phyloP scores from a whole-genome alignment of 805 yeast species.

The Clavispora carvajalis region DNA sequence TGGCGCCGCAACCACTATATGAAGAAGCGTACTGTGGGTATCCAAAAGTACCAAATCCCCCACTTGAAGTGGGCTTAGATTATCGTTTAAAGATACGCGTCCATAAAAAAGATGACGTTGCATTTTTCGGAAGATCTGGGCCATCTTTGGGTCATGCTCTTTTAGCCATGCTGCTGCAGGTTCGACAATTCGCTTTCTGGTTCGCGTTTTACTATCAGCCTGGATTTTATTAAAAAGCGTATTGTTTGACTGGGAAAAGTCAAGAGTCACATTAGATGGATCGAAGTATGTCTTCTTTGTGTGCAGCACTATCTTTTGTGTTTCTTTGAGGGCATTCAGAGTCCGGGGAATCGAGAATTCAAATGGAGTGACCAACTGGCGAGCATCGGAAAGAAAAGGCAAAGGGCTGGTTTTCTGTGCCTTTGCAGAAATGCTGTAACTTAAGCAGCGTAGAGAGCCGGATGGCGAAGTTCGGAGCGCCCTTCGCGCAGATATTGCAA shows the following conservation, averaged over 20 bases:
- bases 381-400: not conserved
- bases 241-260: conserved; percentile 7
- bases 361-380: not conserved
- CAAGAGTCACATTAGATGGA: conserved; percentile 11
- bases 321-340: not conserved
- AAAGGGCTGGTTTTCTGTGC: not conserved
- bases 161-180: conserved; percentile 10
- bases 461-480: not conserved
- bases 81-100: conserved; percentile 4
- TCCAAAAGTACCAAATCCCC: conserved; percentile 64
- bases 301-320: not conserved
- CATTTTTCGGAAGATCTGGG: conserved; percentile 1
- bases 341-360: not conserved
- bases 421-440: not conserved
- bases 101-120: conserved; percentile 3
- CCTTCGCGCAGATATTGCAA: not conserved
- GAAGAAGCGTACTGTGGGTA: conserved; percentile 40
- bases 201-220: conserved; percentile 3
- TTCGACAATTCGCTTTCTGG: conserved; percentile 4
- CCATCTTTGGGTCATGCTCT: not conserved
- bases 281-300: conserved; percentile 7
- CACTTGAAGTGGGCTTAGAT: conserved; percentile 25
- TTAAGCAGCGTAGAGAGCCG: not conserved
- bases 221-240: conserved; percentile 5
- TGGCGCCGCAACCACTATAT: conserved; percentile 55